Base-by-base conservation (phyloP, 2,329 filamentous ascomycete species). In the Beauveria scarabaeidicola region DNA sequence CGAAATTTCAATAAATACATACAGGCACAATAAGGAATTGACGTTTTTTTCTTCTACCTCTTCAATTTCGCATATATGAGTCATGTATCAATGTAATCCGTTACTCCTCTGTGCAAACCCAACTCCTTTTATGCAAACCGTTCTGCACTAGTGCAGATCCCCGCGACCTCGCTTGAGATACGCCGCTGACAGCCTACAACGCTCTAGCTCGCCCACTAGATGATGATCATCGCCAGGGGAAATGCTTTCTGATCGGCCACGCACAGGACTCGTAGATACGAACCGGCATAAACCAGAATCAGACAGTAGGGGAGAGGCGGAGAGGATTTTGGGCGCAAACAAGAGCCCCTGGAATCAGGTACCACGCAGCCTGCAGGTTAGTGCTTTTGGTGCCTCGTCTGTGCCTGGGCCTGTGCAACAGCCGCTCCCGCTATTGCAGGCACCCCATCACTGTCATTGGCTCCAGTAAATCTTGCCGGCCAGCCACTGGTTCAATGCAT, bases 221-320 rank as follows among this genome's bases (percentile, higher is more conserved):
- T 54, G 52, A 46, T 54, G 52, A 54, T 54, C 52, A 46, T 54
- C 40, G 52, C 52, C 52, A 43, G 52, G 52, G 23, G 21, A 21
- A 15, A 23, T 21, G 40, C 25, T 43, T 54, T n/a, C 32, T 53
- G 51, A 52, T 27, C 40, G 51, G 51, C 19, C 51, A 32, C 19
- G 51, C 51, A 40, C 36, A 43, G 36, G 36, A 53, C 38, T 41
- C 38, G 38, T 43, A 53, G 32, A 36, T 36, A 36, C 36, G 36
- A 23, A 21, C 21, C 38, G 36, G 32, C 50, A 36, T 36, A 36
- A 36, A 36, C 2, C 32, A 36, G 32, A 36, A 36, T 36, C 32
- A 36, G 32, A 36, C 13, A 36, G 32, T 11, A 36, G 32, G 11
- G 32, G 32, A 36, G 29, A 15, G 25, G 44, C 11, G 44, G 21